Base-by-base conservation (phyloP, 345 rosid genomes). In the Heritiera fomes region DNA sequence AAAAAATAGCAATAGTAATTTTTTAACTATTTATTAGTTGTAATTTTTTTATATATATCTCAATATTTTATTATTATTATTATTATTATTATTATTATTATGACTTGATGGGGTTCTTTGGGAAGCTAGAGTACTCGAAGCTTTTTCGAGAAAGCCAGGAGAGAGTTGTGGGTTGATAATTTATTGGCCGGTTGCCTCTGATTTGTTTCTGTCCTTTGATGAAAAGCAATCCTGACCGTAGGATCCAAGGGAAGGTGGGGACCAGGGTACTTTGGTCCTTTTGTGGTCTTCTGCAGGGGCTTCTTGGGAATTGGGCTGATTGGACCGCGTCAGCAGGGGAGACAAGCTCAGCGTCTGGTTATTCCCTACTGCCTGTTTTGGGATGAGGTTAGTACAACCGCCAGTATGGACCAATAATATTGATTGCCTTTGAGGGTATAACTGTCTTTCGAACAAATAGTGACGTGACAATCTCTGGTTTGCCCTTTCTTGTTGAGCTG, bases 301-400 rank as follows among this genome's bases (percentile, higher is more conserved):
- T 8, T 8, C 10, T 80, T 52, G 85, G 87, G 18, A 87, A 70
- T 78, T 78, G 86, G 55, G 77, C 38, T 12, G 74, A 68, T 49
- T 53, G 47, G 61, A 76, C 87, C 81, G 85, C 86, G 80, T 28
- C 86, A 53, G 60, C 30, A 59, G 46, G 81, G 88, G 85, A 77
- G 85, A 75, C 83, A 80, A 28, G 78, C 20, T 58, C n/a, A 53
- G 30, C 32, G 49, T 71, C 5, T 45, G 43, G 61, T 30, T 50
- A 55, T n/a, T 74, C 73, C 5, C 50, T 9, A 15, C 70, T 61
- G 70, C 17, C 8, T 52, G 75, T 52, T 71, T 53, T 32, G 15
- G 75, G 46, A 17, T 30, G 28, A 60, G 60, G 70, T 62, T 46
- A 61, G 38, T 47, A 75, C 71, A 63, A 76, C 71, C 61, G 72